These are phyloP conservation scores for Amphicarpaea edgeworthii DNA, from an alignment of 306 rosid species.

Conservation along the genomic window DNA sequence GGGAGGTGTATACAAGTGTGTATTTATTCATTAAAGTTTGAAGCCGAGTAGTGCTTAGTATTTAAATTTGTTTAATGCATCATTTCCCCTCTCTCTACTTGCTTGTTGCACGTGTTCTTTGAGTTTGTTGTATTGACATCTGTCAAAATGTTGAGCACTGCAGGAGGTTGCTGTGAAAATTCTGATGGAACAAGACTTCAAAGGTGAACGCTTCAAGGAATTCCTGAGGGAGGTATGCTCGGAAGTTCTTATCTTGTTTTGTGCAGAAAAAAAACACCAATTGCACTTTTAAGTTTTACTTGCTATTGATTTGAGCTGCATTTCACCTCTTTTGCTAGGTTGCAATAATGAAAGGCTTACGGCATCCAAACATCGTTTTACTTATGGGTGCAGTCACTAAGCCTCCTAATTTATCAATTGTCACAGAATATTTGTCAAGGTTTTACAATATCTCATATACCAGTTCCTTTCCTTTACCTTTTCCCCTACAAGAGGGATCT, in stretches of 20 bases:
- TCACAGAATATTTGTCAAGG: constrained; percentile 92
- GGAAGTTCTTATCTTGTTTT: constrained; percentile 5
- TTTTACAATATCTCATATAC: constrained; percentile 43
- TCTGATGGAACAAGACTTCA: constrained; percentile 87
- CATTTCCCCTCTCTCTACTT: not conserved
- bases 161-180: constrained; percentile 96
- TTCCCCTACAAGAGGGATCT: not conserved
- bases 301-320: constrained; percentile 37
- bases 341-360: constrained; percentile 78
- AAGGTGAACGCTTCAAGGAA: constrained; percentile 75
- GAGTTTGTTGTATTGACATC: not conserved
- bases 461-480: constrained; percentile 1
- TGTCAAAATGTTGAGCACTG: constrained; percentile 24
- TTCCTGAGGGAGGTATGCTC: constrained; percentile 80
- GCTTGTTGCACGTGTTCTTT: constrained; percentile 26
- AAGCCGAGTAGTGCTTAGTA: constrained; percentile 8
- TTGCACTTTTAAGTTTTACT: not conserved
- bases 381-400: constrained; percentile 92
- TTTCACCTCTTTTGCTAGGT: constrained; percentile 58
- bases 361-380: constrained; percentile 90
- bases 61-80: constrained; percentile 5
- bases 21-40: not conserved
- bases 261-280: not conserved
- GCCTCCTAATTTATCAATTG: constrained; percentile 85
- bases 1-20: not conserved